Base-by-base conservation (phyloP, 306 rosid genomes). In the Castanea mollissima region DNA sequence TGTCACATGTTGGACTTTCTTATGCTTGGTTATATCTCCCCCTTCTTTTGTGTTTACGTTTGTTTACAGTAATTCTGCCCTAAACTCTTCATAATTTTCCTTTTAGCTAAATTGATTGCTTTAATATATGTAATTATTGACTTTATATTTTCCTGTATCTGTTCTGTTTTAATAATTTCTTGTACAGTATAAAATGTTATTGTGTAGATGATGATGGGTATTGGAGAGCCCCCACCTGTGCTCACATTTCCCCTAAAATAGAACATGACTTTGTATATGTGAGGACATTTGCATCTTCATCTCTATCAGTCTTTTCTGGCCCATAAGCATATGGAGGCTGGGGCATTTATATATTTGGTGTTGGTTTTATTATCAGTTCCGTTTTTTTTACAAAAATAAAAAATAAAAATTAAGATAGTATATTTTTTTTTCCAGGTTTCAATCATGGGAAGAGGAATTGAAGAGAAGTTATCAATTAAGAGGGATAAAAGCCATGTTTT, bases 401-500 rank as follows among this genome's bases (percentile, higher is more conserved):
- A 35, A 35, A 35, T 5, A 35, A 35, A 35, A 35, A 38, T 7
- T 64, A 35, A 46, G 81, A 80, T 79, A 20, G 79, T 82, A 59
- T 69, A 2, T 20, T 67, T 72, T 31, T 25, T 64, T 62, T 86
- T 84, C 82, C 82, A 96, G 99, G 88, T 93, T 84, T 91, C 99
- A 55, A 79, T 93, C 29, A 74, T 70, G 76, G 90, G 93, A 60
- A 88, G 91, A 84, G 93, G 92, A 78, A 18, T 57, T 60, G 98
- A 90, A 75, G 99, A 93, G 87, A 90, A 78, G 88, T 79, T 96
- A 81, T 93, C 98, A 4, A 84, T 91, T 64, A 96, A 82, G 89
- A 83, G 94, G 74, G 99, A 96, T 76, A 96, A 96, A 87, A 82
- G 76, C 74, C 99, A 96, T 75, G 90, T 93, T 74, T 93, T 96